Evolutionary conservation across 768 basidiomycete species (phyloP), one percentile per base, ranked within the genome.

Genomic region (Cystoderma amianthinum): DNA sequence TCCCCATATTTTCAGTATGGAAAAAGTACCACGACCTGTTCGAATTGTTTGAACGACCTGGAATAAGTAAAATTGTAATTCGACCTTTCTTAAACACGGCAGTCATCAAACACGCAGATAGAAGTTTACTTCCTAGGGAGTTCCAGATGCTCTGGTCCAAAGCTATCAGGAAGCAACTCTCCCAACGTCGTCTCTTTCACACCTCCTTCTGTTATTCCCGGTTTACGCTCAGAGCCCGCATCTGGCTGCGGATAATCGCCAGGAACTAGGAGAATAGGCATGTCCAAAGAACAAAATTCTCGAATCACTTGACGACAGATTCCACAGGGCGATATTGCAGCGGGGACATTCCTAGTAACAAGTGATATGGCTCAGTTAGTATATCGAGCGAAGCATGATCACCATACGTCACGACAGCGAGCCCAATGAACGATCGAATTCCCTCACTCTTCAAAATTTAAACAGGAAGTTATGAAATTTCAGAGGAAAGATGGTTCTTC

Each of bases 221-320:
- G 58, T 36, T 64, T 62, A n/a, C 46, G 51, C 32, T 56, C 54
- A 19, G 63, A 55, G 10, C 53, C 64, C 12, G 63, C 61, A 15
- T 59, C 56, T 22, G 51, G 47, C 42, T 71, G 61, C 0, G 74
- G 69, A 51, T 81, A 81, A 52, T 81, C 72, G 2, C 74, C 76
- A 2, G 85, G 83, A 2, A 86, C 75, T 3, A 93, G 78, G 18
- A 80, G 59, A 41, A 85, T 65, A 0, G 88, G 87, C 70, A 84
- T 85, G 18, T 80, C 67, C 25, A 76, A 72, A 4, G 74, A 59
- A 52, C 87, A 92, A 51, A 95, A 94, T 53, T 95, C 92, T 44
- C 87, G 79, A 37, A 91, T 72, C 38, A 96, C 75, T 57, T 97
- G 94, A 5, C 95, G 83, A 52, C 94, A 99, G 36, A 94, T 80